Evolutionary conservation across 2,329 filamentous ascomycete species (phyloP).

Genomic region (Penicillium sp.): DNA sequence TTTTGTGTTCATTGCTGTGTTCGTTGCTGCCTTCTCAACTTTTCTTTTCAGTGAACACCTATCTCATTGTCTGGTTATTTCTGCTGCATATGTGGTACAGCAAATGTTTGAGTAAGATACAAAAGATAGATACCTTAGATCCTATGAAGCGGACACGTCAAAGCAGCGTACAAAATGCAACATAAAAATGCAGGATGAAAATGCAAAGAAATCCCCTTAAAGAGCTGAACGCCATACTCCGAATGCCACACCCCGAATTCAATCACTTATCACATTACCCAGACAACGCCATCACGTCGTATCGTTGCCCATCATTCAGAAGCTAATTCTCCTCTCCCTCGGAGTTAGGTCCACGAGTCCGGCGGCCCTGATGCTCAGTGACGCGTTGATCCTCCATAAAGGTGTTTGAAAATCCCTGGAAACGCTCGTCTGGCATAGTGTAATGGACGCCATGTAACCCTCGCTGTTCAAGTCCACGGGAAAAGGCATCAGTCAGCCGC

Average conservation of each 20-base stretch:
- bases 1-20: no score
- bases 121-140: no score
- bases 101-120: no score
- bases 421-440: not conserved
- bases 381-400: not conserved
- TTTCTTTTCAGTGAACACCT: no score
- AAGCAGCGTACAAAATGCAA: no score
- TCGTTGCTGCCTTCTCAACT: no score
- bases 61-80: no score
- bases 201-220: not conserved
- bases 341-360: not conserved
- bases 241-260: not conserved
- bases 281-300: not conserved
- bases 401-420: not conserved
- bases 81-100: no score
- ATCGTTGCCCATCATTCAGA: not conserved
- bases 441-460: not conserved
- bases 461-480: not conserved
- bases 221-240: not conserved
- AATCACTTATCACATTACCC: not conserved
- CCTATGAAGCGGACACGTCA: no score
- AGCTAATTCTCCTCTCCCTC: not conserved
- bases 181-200: not conserved
- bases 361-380: not conserved
- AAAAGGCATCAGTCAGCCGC: not conserved